Evolutionary conservation across 768 basidiomycete genomes (phyloP).

Genomic region (Boletus subparvulus): DNA sequence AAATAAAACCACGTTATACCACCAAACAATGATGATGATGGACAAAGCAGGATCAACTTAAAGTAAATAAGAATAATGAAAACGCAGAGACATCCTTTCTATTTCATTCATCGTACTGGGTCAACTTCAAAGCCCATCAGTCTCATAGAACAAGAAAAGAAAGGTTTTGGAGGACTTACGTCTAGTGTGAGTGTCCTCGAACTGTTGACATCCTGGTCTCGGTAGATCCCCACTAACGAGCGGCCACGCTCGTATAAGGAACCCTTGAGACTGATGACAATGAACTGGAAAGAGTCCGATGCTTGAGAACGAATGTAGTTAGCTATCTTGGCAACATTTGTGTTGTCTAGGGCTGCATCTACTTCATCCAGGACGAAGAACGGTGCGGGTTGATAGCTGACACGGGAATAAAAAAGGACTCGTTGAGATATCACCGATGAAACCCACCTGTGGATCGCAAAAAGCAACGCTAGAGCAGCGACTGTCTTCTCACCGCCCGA

Average conservation of each 20-base stretch:
- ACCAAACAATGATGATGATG: not conserved
- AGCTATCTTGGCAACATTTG: conserved; percentile 96
- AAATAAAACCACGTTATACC: not conserved
- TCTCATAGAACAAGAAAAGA: not conserved
- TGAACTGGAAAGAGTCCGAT: conserved; percentile 86
- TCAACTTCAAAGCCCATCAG: conserved; percentile 22
- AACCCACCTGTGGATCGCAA: conserved; percentile 89
- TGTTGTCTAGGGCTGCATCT: conserved; percentile 96
- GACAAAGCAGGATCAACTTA: conserved; percentile 7
- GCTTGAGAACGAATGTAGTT: conserved; percentile 88
- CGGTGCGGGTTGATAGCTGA: conserved; percentile 91
- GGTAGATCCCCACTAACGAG: conserved; percentile 90
- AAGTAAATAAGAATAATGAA: conserved; percentile 28
- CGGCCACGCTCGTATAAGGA: conserved; percentile 89
- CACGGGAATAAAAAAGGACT: not conserved
- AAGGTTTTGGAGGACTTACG: conserved; percentile 42
- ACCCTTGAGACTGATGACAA: conserved; percentile 96
- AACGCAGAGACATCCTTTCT: not conserved
- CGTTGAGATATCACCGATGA: not conserved
- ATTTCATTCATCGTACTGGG: conserved; percentile 29
- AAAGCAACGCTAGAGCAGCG: conserved; percentile 92
- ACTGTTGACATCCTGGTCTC: conserved; percentile 92
- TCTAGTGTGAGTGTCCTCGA: conserved; percentile 91
- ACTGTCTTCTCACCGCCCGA: conserved; percentile 99
- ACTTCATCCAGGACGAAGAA: conserved; percentile 99